Base-by-base conservation (phyloP, 345 rosid species). In the Punica granatum region DNA sequence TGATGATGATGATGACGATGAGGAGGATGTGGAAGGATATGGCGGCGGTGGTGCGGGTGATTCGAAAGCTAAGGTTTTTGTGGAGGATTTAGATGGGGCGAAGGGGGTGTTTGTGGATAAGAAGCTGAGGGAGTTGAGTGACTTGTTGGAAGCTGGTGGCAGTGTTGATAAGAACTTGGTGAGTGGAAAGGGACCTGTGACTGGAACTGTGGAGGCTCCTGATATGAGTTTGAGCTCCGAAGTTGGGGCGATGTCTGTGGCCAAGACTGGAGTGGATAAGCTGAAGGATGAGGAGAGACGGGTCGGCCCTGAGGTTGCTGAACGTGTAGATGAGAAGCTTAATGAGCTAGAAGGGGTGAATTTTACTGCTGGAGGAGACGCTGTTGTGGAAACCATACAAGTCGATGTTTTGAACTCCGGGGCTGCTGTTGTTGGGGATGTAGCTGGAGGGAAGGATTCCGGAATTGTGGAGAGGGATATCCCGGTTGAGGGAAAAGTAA, bases 391-490 rank as follows among this genome's bases (percentile, higher is more conserved):
- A 37, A 75, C 75, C 12, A 65, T 79, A 18, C 72, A 67, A 64
- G 72, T 65, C 64, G 66, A 59, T 76, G 53, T 70, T 53, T 33
- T 36, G 41, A 76, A 42, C 72, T 63, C 72, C 1, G 78, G 79
- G 59, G 79, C 68, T 53, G 81, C 76, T 64, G 81, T 70, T 28
- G 74, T 69, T 51, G 83, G 78, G 30, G 82, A 70, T 73, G 56
- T 63, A 53, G 83, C 65, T 36, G 81, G 73, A 32, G 39, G 35
- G 66, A 70, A 76, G 78, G 68, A 73, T 33, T 32, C 68, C 54
- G 84, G 73, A 18, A 56, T 34, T 72, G 60, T 36, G 51, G 85
- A 66, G 65, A 63, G 68, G 68, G 84, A 68, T 36, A 67, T 62
- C 67, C 63, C 70, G 7, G 73, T 73, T 65, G 72, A 32, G 25